Evolutionary conservation across 345 rosid species (phyloP).

Genomic region (Eucalyptus cladocalyx): DNA sequence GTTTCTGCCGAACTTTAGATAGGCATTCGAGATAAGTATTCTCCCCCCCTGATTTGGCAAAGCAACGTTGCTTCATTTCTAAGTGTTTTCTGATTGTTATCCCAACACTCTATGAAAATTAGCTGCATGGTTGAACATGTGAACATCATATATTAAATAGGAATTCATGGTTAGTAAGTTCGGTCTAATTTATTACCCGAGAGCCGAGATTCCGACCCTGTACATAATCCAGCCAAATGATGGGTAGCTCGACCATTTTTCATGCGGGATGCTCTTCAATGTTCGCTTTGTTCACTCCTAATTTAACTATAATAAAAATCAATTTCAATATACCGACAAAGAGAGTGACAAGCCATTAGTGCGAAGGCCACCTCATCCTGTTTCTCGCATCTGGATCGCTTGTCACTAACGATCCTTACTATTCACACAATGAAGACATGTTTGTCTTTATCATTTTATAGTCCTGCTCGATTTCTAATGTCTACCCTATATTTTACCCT

Average conservation of each 20-base stretch:
- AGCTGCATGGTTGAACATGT: background rate
- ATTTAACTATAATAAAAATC: background rate
- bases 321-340: background rate
- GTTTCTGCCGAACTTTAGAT: background rate
- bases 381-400: fast-evolving
- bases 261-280: background rate
- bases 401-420: background rate
- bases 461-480: background rate
- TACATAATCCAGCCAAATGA: background rate
- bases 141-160: background rate
- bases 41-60: background rate
- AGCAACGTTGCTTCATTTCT: background rate
- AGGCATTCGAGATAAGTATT: background rate
- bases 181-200: background rate
- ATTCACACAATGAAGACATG: background rate
- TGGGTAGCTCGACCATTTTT: background rate
- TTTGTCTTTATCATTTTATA: fast-evolving
- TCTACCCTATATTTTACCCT: background rate
- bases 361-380: background rate
- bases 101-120: background rate
- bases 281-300: background rate
- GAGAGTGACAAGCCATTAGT: background rate
- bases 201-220: background rate
- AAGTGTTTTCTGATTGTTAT: background rate
- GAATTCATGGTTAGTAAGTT: background rate